Evolutionary conservation across 805 yeast genomes (phyloP).

Genomic region (Yamadazyma akitaensis): DNA sequence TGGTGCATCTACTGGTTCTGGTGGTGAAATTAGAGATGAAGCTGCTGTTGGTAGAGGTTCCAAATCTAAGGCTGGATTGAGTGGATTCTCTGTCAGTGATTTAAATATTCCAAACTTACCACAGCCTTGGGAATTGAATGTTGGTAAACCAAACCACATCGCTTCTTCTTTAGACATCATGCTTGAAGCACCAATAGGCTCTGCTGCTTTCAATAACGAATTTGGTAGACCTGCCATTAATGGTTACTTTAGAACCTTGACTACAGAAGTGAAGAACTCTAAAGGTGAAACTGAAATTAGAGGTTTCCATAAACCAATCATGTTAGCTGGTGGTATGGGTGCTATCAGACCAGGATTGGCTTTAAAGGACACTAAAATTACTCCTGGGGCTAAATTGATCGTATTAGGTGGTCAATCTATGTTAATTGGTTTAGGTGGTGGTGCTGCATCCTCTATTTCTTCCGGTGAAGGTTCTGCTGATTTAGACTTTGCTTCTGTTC

Average conservation of each 20-base stretch:
- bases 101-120: slow-evolving; percentile 76
- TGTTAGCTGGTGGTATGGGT: slow-evolving; percentile 99
- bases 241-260: slow-evolving; percentile 94
- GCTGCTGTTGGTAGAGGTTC: slow-evolving; percentile 99
- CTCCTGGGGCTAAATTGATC: slow-evolving; percentile 87
- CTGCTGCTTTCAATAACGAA: slow-evolving; percentile 97
- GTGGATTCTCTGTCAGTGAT: slow-evolving; percentile 92
- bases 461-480: slow-evolving; percentile 96
- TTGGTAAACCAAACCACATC: slow-evolving; percentile 91
- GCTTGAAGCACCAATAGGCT: slow-evolving; percentile 96
- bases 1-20: slow-evolving; percentile 99
- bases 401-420: slow-evolving; percentile 97
- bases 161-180: slow-evolving; percentile 91
- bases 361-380: slow-evolving; percentile 78
- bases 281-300: slow-evolving; percentile 71
- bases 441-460: slow-evolving; percentile 97
- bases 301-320: slow-evolving; percentile 98
- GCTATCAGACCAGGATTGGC: slow-evolving; percentile 92
- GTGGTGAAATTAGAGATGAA: slow-evolving; percentile 99
- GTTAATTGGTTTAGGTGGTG: slow-evolving; percentile 99
- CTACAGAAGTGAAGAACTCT: slow-evolving; percentile 66
- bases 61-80: slow-evolving; percentile 90
- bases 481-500: slow-evolving; percentile 97
- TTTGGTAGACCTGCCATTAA: slow-evolving; percentile 97
- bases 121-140: slow-evolving; percentile 93